These are phyloP conservation scores for Suillus fuscotomentosus DNA, from an alignment of 768 basidiomycete species.

Conservation along the genomic window DNA sequence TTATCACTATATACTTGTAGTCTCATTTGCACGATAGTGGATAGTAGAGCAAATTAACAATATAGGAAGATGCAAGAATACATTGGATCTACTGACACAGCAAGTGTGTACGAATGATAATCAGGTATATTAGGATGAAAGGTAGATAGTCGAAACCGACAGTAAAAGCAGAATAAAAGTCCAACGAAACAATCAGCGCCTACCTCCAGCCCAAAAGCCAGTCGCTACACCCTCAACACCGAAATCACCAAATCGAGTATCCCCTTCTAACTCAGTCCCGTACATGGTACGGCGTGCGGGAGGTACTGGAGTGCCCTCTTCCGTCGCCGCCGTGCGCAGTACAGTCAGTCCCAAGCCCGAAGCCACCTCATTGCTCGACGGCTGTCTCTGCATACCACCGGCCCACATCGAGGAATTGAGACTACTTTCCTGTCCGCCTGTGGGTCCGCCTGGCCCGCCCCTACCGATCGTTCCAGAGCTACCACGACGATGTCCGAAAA, in stretches of 20 bases:
- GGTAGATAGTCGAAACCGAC: conserved; percentile 2
- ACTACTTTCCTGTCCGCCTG: conserved; percentile 27
- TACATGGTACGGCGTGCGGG: conserved; percentile 74
- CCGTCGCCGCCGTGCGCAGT: conserved; percentile 37
- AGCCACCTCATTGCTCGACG: conserved; percentile 48
- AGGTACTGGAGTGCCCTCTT: conserved; percentile 39
- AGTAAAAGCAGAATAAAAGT: neutral
- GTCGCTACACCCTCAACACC: conserved; percentile 76
- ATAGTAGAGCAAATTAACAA: neutral
- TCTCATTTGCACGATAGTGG: neutral
- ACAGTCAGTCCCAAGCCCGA: conserved; percentile 42
- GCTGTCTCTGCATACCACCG: conserved; percentile 26
- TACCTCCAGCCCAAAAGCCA: conserved; percentile 61
- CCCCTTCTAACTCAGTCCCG: conserved; percentile 77
- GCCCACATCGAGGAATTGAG: conserved; percentile 33
- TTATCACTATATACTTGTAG: neutral
- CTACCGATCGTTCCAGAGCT: conserved; percentile 33
- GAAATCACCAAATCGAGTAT: conserved; percentile 85
- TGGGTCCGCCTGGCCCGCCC: conserved; percentile 25
- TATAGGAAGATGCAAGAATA: neutral
- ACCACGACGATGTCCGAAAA: conserved; percentile 35
- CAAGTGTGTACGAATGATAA: neutral
- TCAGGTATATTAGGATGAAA: conserved; percentile 1
- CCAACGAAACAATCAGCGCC: conserved; percentile 30
- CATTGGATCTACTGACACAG: conserved; percentile 1